Percentiles rank a stretch among this genome's conserved stretches.
phyloP scores from a whole-genome alignment of 352 stramenopile genomes.

The Phytophthora tubulina region DNA sequence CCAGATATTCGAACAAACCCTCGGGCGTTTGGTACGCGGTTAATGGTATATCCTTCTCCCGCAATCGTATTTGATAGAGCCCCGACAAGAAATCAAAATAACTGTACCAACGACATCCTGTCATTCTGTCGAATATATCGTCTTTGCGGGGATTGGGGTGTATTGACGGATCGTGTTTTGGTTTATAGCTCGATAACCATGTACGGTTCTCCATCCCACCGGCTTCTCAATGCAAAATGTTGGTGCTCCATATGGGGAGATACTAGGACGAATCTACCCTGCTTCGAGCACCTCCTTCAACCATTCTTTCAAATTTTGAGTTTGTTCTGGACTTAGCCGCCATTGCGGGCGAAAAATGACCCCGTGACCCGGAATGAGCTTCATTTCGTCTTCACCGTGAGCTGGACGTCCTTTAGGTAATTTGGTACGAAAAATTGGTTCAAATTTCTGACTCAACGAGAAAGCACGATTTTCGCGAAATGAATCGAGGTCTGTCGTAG shows the following conservation, averaged over 20 bases:
- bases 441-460: not conserved
- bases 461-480: slow-evolving; percentile 4
- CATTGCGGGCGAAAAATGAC: slow-evolving; percentile 11
- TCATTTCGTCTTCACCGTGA: slow-evolving; percentile 12
- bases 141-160: slow-evolving; percentile 16
- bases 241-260: slow-evolving; percentile 10
- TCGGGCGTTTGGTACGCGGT: slow-evolving; percentile 12
- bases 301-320: not conserved
- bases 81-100: slow-evolving; percentile 16
- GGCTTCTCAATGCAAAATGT: slow-evolving; percentile 21
- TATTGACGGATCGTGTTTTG: slow-evolving; percentile 11
- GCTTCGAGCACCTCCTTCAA: slow-evolving; percentile 7
- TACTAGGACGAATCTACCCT: slow-evolving; percentile 8
- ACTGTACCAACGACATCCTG: slow-evolving; percentile 11
- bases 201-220: slow-evolving; percentile 10
- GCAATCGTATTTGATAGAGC: slow-evolving; percentile 7
- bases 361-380: not conserved
- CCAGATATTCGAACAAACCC: slow-evolving; percentile 1
- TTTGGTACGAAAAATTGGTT: slow-evolving; percentile 7
- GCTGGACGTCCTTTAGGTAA: not conserved
- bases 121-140: slow-evolving; percentile 17
- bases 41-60: not conserved
- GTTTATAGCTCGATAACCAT: slow-evolving; percentile 17
- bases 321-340: slow-evolving; percentile 17
- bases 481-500: not conserved